Base-by-base conservation (phyloP, 768 basidiomycete species). In the Agrocybe pediades region DNA sequence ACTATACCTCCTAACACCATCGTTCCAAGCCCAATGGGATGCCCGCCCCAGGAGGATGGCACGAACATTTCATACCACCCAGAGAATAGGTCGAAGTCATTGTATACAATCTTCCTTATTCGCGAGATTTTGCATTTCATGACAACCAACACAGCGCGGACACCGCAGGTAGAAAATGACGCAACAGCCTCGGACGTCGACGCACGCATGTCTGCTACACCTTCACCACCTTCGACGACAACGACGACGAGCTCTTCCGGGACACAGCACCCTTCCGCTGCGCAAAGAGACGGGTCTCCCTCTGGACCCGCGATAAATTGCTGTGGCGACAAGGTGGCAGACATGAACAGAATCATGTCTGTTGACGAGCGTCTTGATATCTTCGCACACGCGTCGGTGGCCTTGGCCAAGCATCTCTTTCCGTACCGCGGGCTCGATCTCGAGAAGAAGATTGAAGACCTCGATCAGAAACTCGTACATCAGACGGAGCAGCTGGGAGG, bases 281-380 rank as follows among this genome's bases (percentile, higher is more conserved):
- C 23, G n/a, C n/a, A n/a, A n/a, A n/a, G n/a, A n/a, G n/a, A n/a
- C n/a, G n/a, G n/a, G n/a, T n/a, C n/a, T n/a, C n/a, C n/a, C n/a
- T n/a, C n/a, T n/a, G n/a, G n/a, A n/a, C n/a, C n/a, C n/a, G n/a
- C n/a, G n/a, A n/a, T n/a, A n/a, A n/a, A n/a, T n/a, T n/a, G n/a
- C n/a, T n/a, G n/a, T n/a, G n/a, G n/a, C 20, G 57, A 58, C 16
- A 51, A 58, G 20, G 23, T 30, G 7, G n/a, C n/a, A n/a, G n/a
- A n/a, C n/a, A n/a, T n/a, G n/a, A n/a, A n/a, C n/a, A n/a, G n/a
- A n/a, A n/a, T n/a, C n/a, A 50, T 57, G 46, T 52, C 53, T 3
- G 50, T 59, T 17, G 57, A 59, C 25, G 57, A 62, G 19, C 57
- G 57, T 1, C 33, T 62, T 1, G 61, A 59, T 24, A 53, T 59